phyloP scores from a whole-genome alignment of 2,329 filamentous ascomycete species.

The Talaromyces sp. region DNA sequence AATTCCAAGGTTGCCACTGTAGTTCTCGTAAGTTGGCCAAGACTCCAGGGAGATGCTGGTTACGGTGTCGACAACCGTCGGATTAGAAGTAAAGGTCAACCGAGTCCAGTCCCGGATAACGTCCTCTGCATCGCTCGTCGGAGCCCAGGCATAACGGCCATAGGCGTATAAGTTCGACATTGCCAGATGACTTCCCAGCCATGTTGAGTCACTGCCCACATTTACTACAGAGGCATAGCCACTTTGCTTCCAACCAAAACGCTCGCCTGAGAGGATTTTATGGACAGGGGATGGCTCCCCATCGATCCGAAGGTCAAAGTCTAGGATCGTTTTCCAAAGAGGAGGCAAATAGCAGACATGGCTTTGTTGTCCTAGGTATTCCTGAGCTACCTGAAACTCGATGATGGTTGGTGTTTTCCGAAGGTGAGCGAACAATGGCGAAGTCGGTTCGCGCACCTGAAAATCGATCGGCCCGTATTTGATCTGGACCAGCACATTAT shows the following conservation, averaged over 20 bases:
- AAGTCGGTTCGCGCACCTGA: conserved; percentile 66
- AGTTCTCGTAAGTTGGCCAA: conserved; percentile 70
- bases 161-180: conserved; percentile 73
- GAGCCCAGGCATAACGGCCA: conserved; percentile 66
- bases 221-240: conserved; percentile 68
- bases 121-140: conserved; percentile 47
- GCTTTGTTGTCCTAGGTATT: conserved; percentile 69
- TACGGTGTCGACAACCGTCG: conserved; percentile 58
- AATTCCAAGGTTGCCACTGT: conserved; percentile 67
- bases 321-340: conserved; percentile 66
- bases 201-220: conserved; percentile 64
- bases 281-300: conserved; percentile 55
- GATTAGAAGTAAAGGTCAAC: conserved; percentile 62
- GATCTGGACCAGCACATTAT: conserved; percentile 70
- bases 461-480: conserved; percentile 75
- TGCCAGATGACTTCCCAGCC: conserved; percentile 67
- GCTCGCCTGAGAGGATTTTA: conserved; percentile 61
- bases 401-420: conserved; percentile 54
- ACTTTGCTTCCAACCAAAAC: conserved; percentile 57
- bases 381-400: conserved; percentile 66
- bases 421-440: conserved; percentile 61
- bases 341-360: conserved; percentile 68
- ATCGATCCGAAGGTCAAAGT: conserved; percentile 66
- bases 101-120: conserved; percentile 67
- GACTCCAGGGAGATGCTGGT: conserved; percentile 65